Evolutionary conservation across 2,329 filamentous ascomycete species (phyloP), one percentile per base, ranked within the genome.

Genomic region (Fusarium pseudograminearum): DNA sequence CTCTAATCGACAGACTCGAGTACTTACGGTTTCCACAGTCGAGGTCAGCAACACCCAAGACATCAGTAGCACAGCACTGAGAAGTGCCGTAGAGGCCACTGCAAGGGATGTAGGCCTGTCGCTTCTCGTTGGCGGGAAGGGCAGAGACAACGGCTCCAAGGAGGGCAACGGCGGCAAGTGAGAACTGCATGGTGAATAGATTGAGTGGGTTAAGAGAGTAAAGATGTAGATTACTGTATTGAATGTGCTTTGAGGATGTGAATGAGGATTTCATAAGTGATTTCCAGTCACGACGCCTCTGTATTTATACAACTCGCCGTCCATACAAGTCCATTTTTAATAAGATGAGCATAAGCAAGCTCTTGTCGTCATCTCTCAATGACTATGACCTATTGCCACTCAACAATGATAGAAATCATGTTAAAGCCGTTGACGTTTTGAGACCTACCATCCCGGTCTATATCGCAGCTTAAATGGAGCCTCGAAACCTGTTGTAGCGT

Each of bases 1-100:
- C 1, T 15, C 6, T 1, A 3, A 20, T 22, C 2, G 5, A 7
- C 10, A 11, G 24, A 3, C 4, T 5, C 2, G 3, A 5, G 9
- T 11, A 80, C 85, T 71, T 80, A 88, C 87, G 86, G 61, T 79
- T 76, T 20, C 73, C 78, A 76, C 89, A 91, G 80, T 90, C 80
- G 26, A 89, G 80, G 76, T 87, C 80, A 5, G 84, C 86, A 61
- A 89, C 66, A 62, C 86, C 84, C 40, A 90, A 83, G 34, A 90
- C 83, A 69, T 90, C 86, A 26, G 87, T 88, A 16, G 87, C 85
- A 75, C 89, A 91, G 82, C 89, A 91, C 69, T 86, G 83, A 5
- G 85, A 73, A 33, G 71, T 80, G 69, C 74, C 76, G 71, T 83
- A 83, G 22, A 84, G 78, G 20, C 78, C 79, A 31, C 77, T 77